These are phyloP conservation scores for Rhizophagus sp. DNA, from an alignment of 192 early-diverging fungal genomes.

Conservation along the genomic window DNA sequence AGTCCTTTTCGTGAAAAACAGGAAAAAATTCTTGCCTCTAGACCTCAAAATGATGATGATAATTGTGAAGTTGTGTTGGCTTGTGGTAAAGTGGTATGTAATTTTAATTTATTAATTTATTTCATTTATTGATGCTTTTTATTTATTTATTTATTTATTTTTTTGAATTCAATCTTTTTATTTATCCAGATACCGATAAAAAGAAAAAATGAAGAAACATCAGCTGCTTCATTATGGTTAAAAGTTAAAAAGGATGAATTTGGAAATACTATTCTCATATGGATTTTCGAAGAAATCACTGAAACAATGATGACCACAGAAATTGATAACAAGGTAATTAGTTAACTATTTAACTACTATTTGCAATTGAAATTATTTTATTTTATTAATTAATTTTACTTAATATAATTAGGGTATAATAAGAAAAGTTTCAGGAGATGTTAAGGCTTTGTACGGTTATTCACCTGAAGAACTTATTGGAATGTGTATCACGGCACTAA, in stretches of 20 bases:
- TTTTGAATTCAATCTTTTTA: conserved; percentile 8
- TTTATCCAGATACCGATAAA: conserved; percentile 50
- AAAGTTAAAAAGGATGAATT: conserved; percentile 51
- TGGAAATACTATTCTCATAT: conserved; percentile 53
- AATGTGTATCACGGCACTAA: conserved; percentile 39
- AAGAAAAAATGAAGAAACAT: conserved; percentile 50
- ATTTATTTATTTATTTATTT: neutral
- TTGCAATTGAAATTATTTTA: neutral
- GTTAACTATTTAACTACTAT: neutral
- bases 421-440: conserved; percentile 42
- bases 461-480: conserved; percentile 48
- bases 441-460: conserved; percentile 57
- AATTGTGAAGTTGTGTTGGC: conserved; percentile 46
- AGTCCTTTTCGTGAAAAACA: conserved; percentile 48
- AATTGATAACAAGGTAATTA: conserved; percentile 40
- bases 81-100: conserved; percentile 55
- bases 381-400: neutral
- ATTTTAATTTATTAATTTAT: neutral
- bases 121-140: neutral
- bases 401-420: conserved; percentile 48
- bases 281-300: conserved; percentile 67
- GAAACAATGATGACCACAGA: conserved; percentile 46
- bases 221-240: conserved; percentile 65
- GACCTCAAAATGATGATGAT: conserved; percentile 36
- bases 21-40: conserved; percentile 36